Evolutionary conservation across 371 early-diverging fungal genomes (phyloP).

Genomic region (Cladochytrium tenue): DNA sequence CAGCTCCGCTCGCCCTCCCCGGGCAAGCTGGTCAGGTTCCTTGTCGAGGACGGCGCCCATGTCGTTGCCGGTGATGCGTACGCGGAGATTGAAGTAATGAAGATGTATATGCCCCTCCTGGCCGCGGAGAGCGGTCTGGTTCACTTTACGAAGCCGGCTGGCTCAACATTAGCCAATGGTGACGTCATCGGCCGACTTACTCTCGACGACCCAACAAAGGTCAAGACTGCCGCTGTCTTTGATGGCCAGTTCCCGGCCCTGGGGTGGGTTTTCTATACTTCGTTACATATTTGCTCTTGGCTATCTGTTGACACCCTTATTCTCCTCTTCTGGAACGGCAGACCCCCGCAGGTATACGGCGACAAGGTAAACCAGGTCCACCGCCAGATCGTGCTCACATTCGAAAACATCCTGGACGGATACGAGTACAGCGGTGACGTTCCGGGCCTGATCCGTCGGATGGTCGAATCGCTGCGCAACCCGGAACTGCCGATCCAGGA

Average conservation of each 20-base stretch:
- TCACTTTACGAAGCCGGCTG: constrained; percentile 87
- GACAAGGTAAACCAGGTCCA: constrained; percentile 74
- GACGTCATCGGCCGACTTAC: constrained; percentile 91
- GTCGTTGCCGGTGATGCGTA: constrained; percentile 87
- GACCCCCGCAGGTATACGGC: constrained; percentile 41
- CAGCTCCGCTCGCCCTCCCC: constrained; percentile 92
- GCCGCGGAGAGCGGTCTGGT: constrained; percentile 89
- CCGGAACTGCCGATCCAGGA: constrained; percentile 87
- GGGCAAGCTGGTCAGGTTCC: constrained; percentile 93
- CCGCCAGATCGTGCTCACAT: constrained; percentile 58
- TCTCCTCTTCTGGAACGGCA: constrained; percentile 2
- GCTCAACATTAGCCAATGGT: constrained; percentile 82
- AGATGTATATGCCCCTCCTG: constrained; percentile 97
- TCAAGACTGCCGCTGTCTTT: constrained; percentile 86
- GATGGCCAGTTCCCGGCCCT: constrained; percentile 79
- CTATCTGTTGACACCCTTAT: not conserved
- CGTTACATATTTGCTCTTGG: not conserved
- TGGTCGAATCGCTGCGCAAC: constrained; percentile 73
- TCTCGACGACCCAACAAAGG: constrained; percentile 89
- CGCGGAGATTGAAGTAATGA: constrained; percentile 99
- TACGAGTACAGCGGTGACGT: constrained; percentile 79
- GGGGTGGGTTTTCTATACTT: constrained; percentile 75
- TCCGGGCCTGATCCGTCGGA: constrained; percentile 67
- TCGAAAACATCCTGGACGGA: constrained; percentile 83
- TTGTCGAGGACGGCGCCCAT: constrained; percentile 89